Conservation (phyloP, 2,329 filamentous ascomycete species). For the Aspergillus fischeri region DNA sequence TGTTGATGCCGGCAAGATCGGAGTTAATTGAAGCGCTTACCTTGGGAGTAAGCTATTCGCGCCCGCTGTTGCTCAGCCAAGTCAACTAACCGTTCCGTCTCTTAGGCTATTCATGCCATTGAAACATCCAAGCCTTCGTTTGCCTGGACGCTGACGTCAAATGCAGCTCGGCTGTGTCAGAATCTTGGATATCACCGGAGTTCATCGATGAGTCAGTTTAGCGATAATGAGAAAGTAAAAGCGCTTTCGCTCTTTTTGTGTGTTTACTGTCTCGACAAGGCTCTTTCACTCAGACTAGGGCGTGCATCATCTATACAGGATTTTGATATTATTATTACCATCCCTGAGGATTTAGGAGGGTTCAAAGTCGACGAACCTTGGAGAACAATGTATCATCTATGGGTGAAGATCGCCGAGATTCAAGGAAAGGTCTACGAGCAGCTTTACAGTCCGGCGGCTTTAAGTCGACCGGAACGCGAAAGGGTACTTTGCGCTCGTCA, state of each 20-base stretch:
- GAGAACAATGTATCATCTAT: conserved; percentile 48
- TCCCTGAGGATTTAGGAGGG: conserved; percentile 29
- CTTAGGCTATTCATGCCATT: conserved; percentile 57
- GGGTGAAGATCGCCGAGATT: conserved; percentile 54
- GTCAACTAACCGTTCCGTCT: conserved; percentile 1
- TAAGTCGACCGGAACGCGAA: conserved; percentile 23
- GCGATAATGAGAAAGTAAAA: conserved; percentile 24
- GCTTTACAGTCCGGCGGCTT: conserved; percentile 44
- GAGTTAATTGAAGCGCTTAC: conserved; percentile 57
- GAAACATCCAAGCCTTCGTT: conserved; percentile 60
- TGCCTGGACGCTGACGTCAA: conserved; percentile 60
- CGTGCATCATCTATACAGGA: conserved; percentile 56
- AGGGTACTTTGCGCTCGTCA: conserved; percentile 25
- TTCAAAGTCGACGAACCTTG: conserved; percentile 29
- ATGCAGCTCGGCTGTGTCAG: conserved; percentile 58
- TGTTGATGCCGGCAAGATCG: conserved; percentile 54
- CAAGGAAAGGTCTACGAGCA: conserved; percentile 58
- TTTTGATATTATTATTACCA: conserved; percentile 57
- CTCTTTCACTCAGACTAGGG: conserved; percentile 56
- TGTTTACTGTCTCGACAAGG: conserved; percentile 57
- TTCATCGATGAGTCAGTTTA: conserved; percentile 25
- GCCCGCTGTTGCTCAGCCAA: neutral
- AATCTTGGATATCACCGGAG: conserved; percentile 56
- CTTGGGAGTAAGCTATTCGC: conserved; percentile 48
- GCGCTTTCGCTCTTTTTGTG: conserved; percentile 53